Base-by-base conservation (phyloP, 495 filamentous ascomycete species). In the Neurospora sp. region DNA sequence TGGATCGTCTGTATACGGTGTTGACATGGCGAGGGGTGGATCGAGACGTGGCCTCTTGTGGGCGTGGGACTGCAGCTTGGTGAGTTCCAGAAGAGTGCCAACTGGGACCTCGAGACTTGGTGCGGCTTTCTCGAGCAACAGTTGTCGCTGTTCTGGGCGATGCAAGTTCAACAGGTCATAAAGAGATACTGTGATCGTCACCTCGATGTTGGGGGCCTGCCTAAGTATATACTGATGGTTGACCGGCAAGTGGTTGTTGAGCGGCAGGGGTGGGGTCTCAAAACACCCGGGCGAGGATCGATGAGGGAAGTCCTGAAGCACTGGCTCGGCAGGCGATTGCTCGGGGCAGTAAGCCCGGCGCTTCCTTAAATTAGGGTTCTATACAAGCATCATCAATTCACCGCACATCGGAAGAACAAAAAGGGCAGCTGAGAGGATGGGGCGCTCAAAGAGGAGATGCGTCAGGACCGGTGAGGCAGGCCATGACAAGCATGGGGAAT, bases 311-410 rank as follows among this genome's bases (percentile, higher is more conserved):
- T 78, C 78, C 77, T 80, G 79, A 78, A 79, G 78, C 74, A 78
- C 78, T 72, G 78, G 74, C 78, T 81, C 82, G 73, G 76, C 75
- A 78, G 80, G 78, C 76, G 79, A 65, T 72, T 81, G 82, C 76
- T 81, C 81, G 70, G 79, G 78, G 79, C 77, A 79, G 76, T 82
- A 82, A 74, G 81, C 81, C 80, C 83, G 83, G 72, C 84, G 83
- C 73, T 83, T 85, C 78, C 81, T 84, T 77, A 83, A 77, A 81
- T 82, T 83, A 78, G 75, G 79, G 79, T 84, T 84, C 83, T 86
- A 84, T 77, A 81, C 77, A 79, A 79, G 70, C 78, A 80, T 81
- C 77, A 82, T 85, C 81, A 85, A 84, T 78, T 77, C 79, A 82
- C 82, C 79, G 82, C 78, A 82, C 78, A 73, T 73, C 77, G 65